phyloP scores from a whole-genome alignment of 805 yeast genomes.

The Starmerella stellata region DNA sequence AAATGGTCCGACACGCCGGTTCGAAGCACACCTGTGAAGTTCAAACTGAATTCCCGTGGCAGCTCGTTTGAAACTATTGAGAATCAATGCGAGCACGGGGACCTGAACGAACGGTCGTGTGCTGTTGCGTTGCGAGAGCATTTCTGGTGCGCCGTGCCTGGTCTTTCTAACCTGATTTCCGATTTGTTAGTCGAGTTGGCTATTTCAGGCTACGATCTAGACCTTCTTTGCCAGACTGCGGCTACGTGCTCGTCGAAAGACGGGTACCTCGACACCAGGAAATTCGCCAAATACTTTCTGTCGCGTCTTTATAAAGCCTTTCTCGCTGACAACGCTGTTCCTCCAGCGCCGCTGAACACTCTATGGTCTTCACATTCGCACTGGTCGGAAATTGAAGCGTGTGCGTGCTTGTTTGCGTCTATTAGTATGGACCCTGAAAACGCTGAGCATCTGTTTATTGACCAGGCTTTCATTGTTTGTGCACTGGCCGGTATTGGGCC shows the following conservation, averaged over 20 bases:
- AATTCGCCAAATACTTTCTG: slow-evolving; percentile 5
- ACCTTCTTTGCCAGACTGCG: slow-evolving; percentile 6
- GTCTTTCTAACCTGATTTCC: slow-evolving; percentile 1
- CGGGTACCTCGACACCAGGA: slow-evolving; percentile 1
- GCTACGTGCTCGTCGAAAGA: neutral
- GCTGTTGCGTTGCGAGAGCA: slow-evolving; percentile 3
- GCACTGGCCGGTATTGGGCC: slow-evolving; percentile 7
- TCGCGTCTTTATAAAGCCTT: slow-evolving; percentile 1
- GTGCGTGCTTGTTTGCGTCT: slow-evolving; percentile 4
- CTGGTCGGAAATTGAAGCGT: slow-evolving; percentile 4
- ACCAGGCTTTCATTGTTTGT: slow-evolving; percentile 4
- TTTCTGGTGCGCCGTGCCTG: slow-evolving; percentile 7
- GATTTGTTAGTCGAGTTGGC: slow-evolving; percentile 2
- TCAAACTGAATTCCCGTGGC: neutral
- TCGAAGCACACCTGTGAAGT: neutral
- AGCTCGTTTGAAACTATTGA: neutral
- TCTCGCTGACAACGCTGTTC: neutral
- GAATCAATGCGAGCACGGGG: too few species aligned
- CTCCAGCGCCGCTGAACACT: neutral
- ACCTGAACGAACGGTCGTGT: neutral
- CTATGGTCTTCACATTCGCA: slow-evolving; percentile 2
- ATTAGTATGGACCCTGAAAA: slow-evolving; percentile 2
- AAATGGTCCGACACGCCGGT: neutral
- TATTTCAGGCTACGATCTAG: neutral
- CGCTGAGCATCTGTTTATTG: slow-evolving; percentile 6